Evolutionary conservation across 2,329 filamentous ascomycete species (phyloP), one percentile per base, ranked within the genome.

Genomic region (Monilinia fructicola): DNA sequence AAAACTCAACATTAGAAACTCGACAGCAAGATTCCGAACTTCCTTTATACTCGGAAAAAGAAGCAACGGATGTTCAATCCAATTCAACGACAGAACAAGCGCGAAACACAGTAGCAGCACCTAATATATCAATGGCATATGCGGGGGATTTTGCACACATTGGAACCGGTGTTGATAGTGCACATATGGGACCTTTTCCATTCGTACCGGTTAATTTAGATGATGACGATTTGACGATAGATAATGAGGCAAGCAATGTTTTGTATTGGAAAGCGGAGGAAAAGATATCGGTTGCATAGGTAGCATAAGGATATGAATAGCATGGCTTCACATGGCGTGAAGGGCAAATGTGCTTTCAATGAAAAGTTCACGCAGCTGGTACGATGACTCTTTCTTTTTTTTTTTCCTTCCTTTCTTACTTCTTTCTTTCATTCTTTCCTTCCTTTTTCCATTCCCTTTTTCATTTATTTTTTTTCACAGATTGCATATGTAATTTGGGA

Each of bases 181-280:
- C 61, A 55, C 58, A 72, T 65, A 64, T 31, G 46, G 59, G 66
- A 26, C 18, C 46, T 23, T 48, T 50, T 61, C 5, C 53, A 23
- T 66, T 66, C 67, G 64, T 66, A 42, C 66, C 69, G 16, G 67
- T 63, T 61, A 70, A 54, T 67, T 59, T 73, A 48, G 56, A 60
- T 67, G 71, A 74, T 69, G 71, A 72, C 65, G 71, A 72, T 61
- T 74, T 75, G 54, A 75, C 70, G 71, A 74, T 72, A 69, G 68
- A 65, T 58, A 58, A 65, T 46, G 64, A 65, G 44, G 53, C 42
- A 23, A 40, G 35, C 55, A 58, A 52, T 59, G 63, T 50, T 52
- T 65, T 65, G 18, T 59, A 59, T 65, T 59, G 59, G 42, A 48
- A 42, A 11, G 21, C 44, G 63, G 63, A 65, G 35, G 55, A 65